A percentile compares a stretch with the other conserved stretches of the same genome.
These are phyloP conservation scores for Immersiella caudata DNA, from an alignment of 495 filamentous ascomycete species.

Conservation along the genomic window DNA sequence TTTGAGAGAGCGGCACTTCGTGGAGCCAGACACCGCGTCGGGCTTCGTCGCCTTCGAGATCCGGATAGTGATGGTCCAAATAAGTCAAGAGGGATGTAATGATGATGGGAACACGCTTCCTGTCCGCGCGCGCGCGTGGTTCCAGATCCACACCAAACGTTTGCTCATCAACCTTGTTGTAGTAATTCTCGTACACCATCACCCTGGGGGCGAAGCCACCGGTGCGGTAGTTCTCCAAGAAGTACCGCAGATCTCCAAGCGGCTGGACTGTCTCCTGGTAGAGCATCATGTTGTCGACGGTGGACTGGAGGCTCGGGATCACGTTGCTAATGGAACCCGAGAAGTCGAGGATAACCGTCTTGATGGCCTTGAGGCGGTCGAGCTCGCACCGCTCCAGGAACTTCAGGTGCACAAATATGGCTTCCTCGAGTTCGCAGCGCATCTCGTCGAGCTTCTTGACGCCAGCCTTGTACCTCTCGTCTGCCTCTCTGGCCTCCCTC, in stretches of 20 bases:
- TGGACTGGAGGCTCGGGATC: conserved; percentile 92
- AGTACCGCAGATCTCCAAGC: conserved; percentile 84
- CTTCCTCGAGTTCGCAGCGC: conserved; percentile 91
- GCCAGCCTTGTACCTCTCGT: conserved; percentile 87
- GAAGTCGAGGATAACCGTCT: conserved; percentile 96
- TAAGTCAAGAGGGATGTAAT: conserved; percentile 92
- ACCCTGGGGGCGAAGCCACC: conserved; percentile 89
- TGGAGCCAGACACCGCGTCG: conserved; percentile 91
- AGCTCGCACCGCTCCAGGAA: conserved; percentile 98
- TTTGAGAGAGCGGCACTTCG: conserved; percentile 83
- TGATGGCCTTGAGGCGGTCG: conserved; percentile 95
- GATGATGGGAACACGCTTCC: conserved; percentile 91
- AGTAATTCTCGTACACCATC: conserved; percentile 98
- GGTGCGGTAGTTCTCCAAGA: conserved; percentile 97
- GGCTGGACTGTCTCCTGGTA: conserved; percentile 99
- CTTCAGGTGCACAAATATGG: conserved; percentile 85
- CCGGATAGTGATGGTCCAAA: conserved; percentile 94
- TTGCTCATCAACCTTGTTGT: conserved; percentile 96
- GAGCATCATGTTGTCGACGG: conserved; percentile 97
- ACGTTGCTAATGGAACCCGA: conserved; percentile 98
- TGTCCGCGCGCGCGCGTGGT: conserved; percentile 86
- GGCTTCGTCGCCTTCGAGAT: conserved; percentile 95
- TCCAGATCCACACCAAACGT: conserved; percentile 98
- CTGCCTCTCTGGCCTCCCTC: conserved; percentile 85
- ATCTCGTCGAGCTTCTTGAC: conserved; percentile 85